phyloP scores from a whole-genome alignment of 352 stramenopile species.

The Pythium rhizo-oryzae region DNA sequence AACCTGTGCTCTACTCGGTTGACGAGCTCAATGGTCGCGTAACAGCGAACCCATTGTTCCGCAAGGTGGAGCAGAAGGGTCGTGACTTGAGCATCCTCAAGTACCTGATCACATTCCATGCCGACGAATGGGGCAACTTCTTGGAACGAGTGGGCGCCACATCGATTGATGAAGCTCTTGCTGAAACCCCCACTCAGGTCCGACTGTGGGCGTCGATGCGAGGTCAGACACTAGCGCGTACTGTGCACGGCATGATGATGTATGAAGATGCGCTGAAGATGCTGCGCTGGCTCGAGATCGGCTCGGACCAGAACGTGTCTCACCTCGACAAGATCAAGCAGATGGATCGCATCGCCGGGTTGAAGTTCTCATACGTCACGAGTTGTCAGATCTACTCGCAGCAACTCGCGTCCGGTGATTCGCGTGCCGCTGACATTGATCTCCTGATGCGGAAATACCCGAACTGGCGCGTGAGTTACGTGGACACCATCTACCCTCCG shows the following conservation, averaged over 20 bases:
- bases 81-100: constrained; percentile 89
- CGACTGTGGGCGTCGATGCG: constrained; percentile 87
- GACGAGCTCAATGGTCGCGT: constrained; percentile 85
- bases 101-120: constrained; percentile 88
- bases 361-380: constrained; percentile 91
- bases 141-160: constrained; percentile 78
- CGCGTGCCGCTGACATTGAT: constrained; percentile 95
- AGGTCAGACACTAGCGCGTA: constrained; percentile 83
- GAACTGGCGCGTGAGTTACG: constrained; percentile 91
- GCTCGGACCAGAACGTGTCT: constrained; percentile 79
- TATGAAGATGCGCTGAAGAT: constrained; percentile 91
- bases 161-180: constrained; percentile 78
- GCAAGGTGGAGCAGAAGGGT: constrained; percentile 82
- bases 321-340: constrained; percentile 91
- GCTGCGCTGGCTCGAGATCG: constrained; percentile 88
- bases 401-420: constrained; percentile 70
- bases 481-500: constrained; percentile 82
- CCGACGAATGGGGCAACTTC: constrained; percentile 89
- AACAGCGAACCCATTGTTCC: constrained; percentile 83
- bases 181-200: constrained; percentile 83
- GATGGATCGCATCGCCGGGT: constrained; percentile 83
- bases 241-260: constrained; percentile 91
- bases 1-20: constrained; percentile 84
- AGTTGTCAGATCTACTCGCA: constrained; percentile 91
- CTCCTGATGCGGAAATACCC: constrained; percentile 97